Conservation (phyloP, 108 stramenopile genomes). For the Fistulifera solaris region DNA sequence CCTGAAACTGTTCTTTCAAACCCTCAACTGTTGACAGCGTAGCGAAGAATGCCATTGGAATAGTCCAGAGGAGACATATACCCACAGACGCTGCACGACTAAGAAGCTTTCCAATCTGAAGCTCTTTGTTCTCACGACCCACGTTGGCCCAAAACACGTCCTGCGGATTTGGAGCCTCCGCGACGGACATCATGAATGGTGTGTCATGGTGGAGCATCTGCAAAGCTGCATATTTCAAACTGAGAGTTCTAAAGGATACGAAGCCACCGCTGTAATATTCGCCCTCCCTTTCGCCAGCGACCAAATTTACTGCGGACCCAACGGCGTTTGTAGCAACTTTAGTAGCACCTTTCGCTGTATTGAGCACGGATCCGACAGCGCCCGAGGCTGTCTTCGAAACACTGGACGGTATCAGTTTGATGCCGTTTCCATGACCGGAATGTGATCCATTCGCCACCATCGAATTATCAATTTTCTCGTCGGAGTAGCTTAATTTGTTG, state of each 20-base stretch:
- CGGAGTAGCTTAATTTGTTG: no score
- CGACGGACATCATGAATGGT: constrained; percentile 21
- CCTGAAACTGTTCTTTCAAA: constrained; percentile 19
- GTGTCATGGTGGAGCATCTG: constrained; percentile 28
- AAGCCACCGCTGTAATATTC: constrained; percentile 12
- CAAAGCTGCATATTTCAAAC: constrained; percentile 18
- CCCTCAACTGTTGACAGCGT: constrained; percentile 25
- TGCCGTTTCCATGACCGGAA: no score
- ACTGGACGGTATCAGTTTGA: no score
- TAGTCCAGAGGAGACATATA: constrained; percentile 37
- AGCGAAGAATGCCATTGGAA: constrained; percentile 37
- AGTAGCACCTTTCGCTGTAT: no score
- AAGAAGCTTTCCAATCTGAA: constrained; percentile 24
- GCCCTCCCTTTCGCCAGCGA: constrained; percentile 2
- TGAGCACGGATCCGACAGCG: no score
- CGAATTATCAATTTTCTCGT: no score
- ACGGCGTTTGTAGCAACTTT: no score
- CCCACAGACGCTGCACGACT: constrained; percentile 18
- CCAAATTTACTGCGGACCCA: no score
- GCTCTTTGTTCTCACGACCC: constrained; percentile 17
- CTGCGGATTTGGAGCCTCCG: constrained; percentile 19
- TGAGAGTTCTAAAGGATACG: constrained; percentile 19
- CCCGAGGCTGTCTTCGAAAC: no score
- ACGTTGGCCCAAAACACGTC: constrained; percentile 35
- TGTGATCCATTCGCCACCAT: no score